These are phyloP conservation scores for Stachybotrys chlorohalonatus DNA, from an alignment of 2,329 filamentous ascomycete species.

Conservation along the genomic window DNA sequence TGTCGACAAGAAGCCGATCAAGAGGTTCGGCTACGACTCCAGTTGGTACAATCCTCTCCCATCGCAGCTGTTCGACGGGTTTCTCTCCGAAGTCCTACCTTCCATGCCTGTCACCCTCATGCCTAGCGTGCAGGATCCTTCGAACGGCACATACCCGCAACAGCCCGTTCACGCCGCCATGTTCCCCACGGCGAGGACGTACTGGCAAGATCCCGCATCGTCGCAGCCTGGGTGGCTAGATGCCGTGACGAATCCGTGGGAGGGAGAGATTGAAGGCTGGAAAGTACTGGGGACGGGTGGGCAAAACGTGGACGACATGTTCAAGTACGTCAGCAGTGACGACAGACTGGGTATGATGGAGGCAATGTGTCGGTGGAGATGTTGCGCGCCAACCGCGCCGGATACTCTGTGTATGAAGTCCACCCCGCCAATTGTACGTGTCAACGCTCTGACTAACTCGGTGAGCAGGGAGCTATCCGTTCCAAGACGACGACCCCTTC, in stretches of 20 bases:
- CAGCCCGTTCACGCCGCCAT: conserved; percentile 89
- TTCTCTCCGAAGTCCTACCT: conserved; percentile 72
- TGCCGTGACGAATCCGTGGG: conserved; percentile 85
- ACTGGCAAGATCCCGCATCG: conserved; percentile 39
- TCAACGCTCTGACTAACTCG: conserved; percentile 6
- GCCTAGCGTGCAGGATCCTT: conserved; percentile 76
- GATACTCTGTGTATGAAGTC: conserved; percentile 76
- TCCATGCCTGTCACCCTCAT: conserved; percentile 83
- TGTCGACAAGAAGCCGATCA: conserved; percentile 39
- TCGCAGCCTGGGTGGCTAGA: conserved; percentile 67
- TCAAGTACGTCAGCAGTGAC: conserved; percentile 77
- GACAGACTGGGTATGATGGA: conserved; percentile 86
- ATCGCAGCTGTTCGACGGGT: conserved; percentile 73
- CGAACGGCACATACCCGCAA: conserved; percentile 83
- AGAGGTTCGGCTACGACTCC: conserved; percentile 87
- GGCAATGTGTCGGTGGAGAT: conserved; percentile 85
- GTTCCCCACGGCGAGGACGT: conserved; percentile 69
- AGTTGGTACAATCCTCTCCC: conserved; percentile 80
- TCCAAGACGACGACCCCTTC: conserved; percentile 88
- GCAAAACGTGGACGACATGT: conserved; percentile 88
- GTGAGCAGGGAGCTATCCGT: conserved; percentile 80
- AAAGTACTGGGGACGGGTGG: conserved; percentile 78
- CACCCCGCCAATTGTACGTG: not conserved
- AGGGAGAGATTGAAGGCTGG: conserved; percentile 85
- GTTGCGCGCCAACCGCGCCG: conserved; percentile 84